Evolutionary conservation across 2,329 filamentous ascomycete genomes (phyloP).

Genomic region (Aspergillus luchuensis): DNA sequence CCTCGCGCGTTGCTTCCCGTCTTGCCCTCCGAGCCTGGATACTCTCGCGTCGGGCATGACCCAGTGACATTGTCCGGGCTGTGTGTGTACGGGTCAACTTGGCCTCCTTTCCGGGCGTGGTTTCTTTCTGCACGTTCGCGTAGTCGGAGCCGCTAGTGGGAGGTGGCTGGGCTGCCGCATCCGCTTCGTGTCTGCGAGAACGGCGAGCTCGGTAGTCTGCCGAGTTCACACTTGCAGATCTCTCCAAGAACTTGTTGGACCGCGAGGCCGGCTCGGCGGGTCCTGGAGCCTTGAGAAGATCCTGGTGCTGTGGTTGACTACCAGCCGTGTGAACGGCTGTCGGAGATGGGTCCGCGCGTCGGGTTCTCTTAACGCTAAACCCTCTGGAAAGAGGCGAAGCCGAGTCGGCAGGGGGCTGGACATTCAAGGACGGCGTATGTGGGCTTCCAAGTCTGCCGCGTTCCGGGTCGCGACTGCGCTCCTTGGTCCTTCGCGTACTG

Average conservation of each 20-base stretch:
- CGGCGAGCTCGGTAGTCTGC: slow-evolving; percentile 72
- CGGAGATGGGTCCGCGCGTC: slow-evolving; percentile 57
- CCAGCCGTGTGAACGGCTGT: slow-evolving; percentile 59
- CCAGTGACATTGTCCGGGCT: slow-evolving; percentile 79
- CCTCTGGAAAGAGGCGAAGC: slow-evolving; percentile 73
- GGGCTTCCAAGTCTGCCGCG: slow-evolving; percentile 60
- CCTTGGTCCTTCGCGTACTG: slow-evolving; percentile 78
- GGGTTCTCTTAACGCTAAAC: slow-evolving; percentile 74
- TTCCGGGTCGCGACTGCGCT: slow-evolving; percentile 49
- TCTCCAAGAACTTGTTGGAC: slow-evolving; percentile 70
- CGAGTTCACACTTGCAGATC: slow-evolving; percentile 90
- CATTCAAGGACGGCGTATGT: slow-evolving; percentile 73
- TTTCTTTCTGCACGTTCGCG: slow-evolving; percentile 48
- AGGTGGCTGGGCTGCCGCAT: slow-evolving; percentile 65
- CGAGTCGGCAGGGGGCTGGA: slow-evolving; percentile 73
- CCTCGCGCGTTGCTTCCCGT: slow-evolving; percentile 70
- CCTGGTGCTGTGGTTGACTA: slow-evolving; percentile 71
- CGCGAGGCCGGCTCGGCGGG: slow-evolving; percentile 62
- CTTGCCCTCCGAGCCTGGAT: slow-evolving; percentile 81
- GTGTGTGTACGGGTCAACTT: slow-evolving; percentile 64
- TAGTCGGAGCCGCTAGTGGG: slow-evolving; percentile 79
- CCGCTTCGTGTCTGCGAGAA: slow-evolving; percentile 56
- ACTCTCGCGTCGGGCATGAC: slow-evolving; percentile 85
- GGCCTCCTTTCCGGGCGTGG: slow-evolving; percentile 50
- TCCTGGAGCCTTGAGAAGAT: slow-evolving; percentile 73